Base-by-base conservation (phyloP, 306 rosid genomes). In the Betula pendula region DNA sequence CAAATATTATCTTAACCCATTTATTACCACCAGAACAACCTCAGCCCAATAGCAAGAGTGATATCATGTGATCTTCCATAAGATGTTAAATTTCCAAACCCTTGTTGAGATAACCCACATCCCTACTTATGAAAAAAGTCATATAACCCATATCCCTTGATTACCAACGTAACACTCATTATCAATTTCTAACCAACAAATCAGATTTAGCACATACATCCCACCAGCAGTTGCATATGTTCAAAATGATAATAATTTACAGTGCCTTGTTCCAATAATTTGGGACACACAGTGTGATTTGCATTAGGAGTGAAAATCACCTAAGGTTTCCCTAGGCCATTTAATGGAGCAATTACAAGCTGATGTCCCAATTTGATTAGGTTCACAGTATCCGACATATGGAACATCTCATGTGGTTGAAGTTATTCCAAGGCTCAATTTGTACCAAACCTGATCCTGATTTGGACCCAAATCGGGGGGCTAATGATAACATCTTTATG, bases 61-160 rank as follows among this genome's bases (percentile, higher is more conserved):
- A 63, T 63, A 63, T 63, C 70, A 8, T 29, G 43, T 5, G 68
- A 29, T 60, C 45, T 65, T 65, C 70, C 42, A 29, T 17, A 60
- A 60, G 68, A 3, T 60, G 68, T 60, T 60, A 19, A 65, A 33
- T 19, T 20, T 65, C 47, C 70, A 65, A 63, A 16, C 25, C 70
- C 45, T 8, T 7, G 43, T 14, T 31, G 68, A 52, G n/a, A 31
- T 11, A 22, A 12, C 65, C 35, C 29, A 19, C 35, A 22, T 22
- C 11, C 65, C 31, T 11, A 56, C 27, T 19, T 20, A 3, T 12
- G 12, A 55, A 55, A 22, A 24, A 22, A 20, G 12, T 55, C 29
- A 1, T 13, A 19, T 1, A 29, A 60, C 20, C 20, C 43, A 29
- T 43, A 60, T 60, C 68, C 42, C 20, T 60, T 60, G 14, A 33